These are phyloP conservation scores for Entophlyctis helioformis DNA, from an alignment of 192 early-diverging fungal genomes.

Conservation along the genomic window DNA sequence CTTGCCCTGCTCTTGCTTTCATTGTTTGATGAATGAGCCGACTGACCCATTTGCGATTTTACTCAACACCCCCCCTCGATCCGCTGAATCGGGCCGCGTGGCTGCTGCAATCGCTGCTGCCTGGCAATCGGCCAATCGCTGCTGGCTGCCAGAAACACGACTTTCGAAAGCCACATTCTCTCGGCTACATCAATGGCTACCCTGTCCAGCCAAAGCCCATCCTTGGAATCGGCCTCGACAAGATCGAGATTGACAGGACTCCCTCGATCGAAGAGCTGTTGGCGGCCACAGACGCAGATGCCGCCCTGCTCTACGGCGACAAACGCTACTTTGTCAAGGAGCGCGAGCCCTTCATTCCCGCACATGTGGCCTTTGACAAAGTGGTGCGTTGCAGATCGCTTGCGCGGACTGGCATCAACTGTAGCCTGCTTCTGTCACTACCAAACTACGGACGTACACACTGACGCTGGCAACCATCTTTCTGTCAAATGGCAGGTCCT, in stretches of 20 bases:
- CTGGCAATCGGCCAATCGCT: too few relatives aligned
- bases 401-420: too few relatives aligned
- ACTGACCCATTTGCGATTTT: too few relatives aligned
- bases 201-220: slow-evolving; percentile 21
- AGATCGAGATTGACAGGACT: slow-evolving; percentile 5
- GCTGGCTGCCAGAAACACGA: slow-evolving; percentile 43
- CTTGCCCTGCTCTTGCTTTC: background rate
- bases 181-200: slow-evolving; percentile 48
- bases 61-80: too few relatives aligned
- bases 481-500: slow-evolving; percentile 41
- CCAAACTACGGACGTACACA: too few relatives aligned
- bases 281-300: slow-evolving; percentile 16
- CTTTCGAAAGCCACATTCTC: slow-evolving; percentile 35
- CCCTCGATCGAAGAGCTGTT: slow-evolving; percentile 22
- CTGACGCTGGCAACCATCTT: too few relatives aligned
- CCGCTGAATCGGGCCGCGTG: too few relatives aligned
- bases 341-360: slow-evolving; percentile 31
- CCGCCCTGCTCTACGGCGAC: slow-evolving; percentile 32
- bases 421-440: too few relatives aligned
- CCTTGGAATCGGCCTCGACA: slow-evolving; percentile 23
- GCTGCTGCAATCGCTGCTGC: too few relatives aligned
- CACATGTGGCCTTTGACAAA: slow-evolving; percentile 52
- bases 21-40: too few relatives aligned
- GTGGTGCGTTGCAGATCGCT: slow-evolving; percentile 39
- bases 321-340: slow-evolving; percentile 13